Percentiles rank a stretch among this genome's conserved stretches.
Conservation (phyloP, 768 basidiomycete genomes). For the Tricholoma sp. region DNA sequence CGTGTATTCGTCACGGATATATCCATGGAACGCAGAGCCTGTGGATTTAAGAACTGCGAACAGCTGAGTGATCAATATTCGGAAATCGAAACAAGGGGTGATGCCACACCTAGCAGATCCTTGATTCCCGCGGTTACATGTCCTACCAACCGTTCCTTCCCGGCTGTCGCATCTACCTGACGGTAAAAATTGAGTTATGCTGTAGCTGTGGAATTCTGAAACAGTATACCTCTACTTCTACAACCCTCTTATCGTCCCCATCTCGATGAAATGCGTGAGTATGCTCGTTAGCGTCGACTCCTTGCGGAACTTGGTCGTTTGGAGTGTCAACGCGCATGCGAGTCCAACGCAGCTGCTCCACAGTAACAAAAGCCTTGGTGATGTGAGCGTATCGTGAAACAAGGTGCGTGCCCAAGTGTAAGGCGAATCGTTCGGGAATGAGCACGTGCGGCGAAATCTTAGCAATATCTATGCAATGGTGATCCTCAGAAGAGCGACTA, state of each 20-base stretch:
- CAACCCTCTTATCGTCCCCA: conserved; percentile 82
- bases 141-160: conserved; percentile 58
- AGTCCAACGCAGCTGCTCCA: conserved; percentile 83
- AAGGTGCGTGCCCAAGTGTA: conserved; percentile 82
- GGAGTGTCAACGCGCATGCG: conserved; percentile 48
- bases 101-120: conserved; percentile 79
- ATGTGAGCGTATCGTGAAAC: conserved; percentile 79
- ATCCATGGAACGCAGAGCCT: conserved; percentile 80
- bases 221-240: conserved; percentile 50
- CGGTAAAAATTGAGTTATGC: neutral
- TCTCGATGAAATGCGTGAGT: conserved; percentile 82
- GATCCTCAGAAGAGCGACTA: neutral
- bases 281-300: conserved; percentile 42
- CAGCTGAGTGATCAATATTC: neutral
- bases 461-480: conserved; percentile 56
- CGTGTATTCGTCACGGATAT: conserved; percentile 84
- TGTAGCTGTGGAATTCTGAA: too few species aligned
- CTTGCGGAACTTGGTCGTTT: conserved; percentile 28
- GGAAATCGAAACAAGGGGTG: neutral
- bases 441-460: conserved; percentile 89
- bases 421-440: conserved; percentile 76
- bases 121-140: conserved; percentile 63
- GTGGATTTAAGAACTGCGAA: conserved; percentile 81
- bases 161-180: conserved; percentile 61
- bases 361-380: conserved; percentile 58